Evolutionary conservation across 306 rosid species (phyloP).

Genomic region (Erythrophleum fordii): DNA sequence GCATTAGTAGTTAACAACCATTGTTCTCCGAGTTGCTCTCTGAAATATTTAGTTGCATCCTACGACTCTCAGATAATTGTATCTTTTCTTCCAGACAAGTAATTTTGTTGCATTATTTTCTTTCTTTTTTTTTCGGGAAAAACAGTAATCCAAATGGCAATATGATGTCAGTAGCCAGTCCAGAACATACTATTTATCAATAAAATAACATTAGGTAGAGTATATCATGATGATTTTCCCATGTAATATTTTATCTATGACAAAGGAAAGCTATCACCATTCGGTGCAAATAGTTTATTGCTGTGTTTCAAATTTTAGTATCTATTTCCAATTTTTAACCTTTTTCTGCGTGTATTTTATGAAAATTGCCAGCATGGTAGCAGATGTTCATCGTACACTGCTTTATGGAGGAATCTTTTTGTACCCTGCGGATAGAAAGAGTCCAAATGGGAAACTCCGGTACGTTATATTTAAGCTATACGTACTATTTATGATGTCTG

Average conservation of each 20-base stretch:
- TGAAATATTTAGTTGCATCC: not conserved
- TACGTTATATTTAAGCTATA: conserved; percentile 42
- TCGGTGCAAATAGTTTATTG: not conserved
- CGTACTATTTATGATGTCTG: not conserved
- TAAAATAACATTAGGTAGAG: not conserved
- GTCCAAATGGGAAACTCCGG: conserved; percentile 98
- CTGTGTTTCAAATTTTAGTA: not conserved
- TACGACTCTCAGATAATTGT: not conserved
- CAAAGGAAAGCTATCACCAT: not conserved
- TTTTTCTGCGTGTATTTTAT: not conserved
- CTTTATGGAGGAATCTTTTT: conserved; percentile 96
- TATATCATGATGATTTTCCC: not conserved
- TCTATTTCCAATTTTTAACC: conserved; percentile 9
- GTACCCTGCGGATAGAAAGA: conserved; percentile 97
- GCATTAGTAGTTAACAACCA: not conserved
- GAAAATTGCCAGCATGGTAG: conserved; percentile 86
- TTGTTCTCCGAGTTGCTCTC: not conserved
- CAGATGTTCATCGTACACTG: conserved; percentile 98
- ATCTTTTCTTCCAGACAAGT: not conserved
- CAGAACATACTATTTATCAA: not conserved
- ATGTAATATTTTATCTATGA: not conserved
- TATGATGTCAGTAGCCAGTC: not conserved
- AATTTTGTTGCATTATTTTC: not conserved
- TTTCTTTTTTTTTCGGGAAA: not conserved
- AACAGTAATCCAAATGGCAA: not conserved